Evolutionary conservation across 306 rosid species (phyloP), one percentile per base, ranked within the genome.

Genomic region (Pyrus bretschneideri): DNA sequence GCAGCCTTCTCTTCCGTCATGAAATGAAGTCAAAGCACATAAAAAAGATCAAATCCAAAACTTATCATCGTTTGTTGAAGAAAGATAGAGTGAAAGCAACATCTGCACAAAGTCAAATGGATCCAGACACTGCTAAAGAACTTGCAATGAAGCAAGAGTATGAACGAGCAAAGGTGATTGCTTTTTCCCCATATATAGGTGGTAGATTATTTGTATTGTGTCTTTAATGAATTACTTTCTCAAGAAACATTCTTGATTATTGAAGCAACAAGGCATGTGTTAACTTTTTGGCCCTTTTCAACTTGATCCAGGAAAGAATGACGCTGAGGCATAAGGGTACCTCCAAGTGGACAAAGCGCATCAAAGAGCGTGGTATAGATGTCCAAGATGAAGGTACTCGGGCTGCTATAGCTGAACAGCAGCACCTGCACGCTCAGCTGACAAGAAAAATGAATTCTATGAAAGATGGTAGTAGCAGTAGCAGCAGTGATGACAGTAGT

Each of bases 361-460:
- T 83, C 22, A 72, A 86, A 76, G 75, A 75, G 59, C 97, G 99
- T 70, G 93, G 99, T 82, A 77, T 91, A 72, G 72, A 81, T 70
- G 81, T 57, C 23, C 99, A 95, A 87, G 97, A 95, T 82, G 99
- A 95, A 59, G 97, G 97, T 64, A 95, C 99, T 74, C 92, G 97
- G 49, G 87, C 86, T 81, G 99, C 97, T 21, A 82, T 95, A 73
- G 80, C 87, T 17, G 97, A 95, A 75, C 93, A 88, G 80, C 91
- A 87, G 74, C 90, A 78, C 68, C 74, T 80, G 77, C 97, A 91
- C 65, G 65, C 88, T 66, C 86, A 74, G 25, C 87, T 95, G 91
- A 89, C 92, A 60, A 88, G 97, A 83, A 95, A 95, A 87, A 87
- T 82, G 85, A 85, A 89, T 68, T 80, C 97, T 35, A 85, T 92